phyloP scores from a whole-genome alignment of 352 stramenopile species.

The Globisporangium solare region DNA sequence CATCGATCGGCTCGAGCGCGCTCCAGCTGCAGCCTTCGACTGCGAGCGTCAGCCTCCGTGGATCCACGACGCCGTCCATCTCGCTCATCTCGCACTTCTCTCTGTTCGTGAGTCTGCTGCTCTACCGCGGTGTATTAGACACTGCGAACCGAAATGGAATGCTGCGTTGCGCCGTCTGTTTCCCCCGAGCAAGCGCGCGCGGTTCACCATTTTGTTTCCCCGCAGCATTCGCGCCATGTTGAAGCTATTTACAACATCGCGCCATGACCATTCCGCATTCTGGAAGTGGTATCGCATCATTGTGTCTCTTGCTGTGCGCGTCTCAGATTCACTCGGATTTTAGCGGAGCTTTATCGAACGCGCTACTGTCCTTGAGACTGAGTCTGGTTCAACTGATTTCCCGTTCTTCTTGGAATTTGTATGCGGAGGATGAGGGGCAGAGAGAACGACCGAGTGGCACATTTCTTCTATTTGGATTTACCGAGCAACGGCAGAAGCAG shows the following conservation, averaged over 20 bases:
- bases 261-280: too few species aligned
- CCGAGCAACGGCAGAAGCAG: too few species aligned
- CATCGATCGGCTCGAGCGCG: slow-evolving; percentile 8
- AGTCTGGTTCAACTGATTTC: slow-evolving; percentile 1
- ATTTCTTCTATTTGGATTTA: not conserved
- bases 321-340: not conserved
- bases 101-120: not conserved
- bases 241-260: too few species aligned
- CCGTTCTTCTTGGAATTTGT: not conserved
- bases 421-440: not conserved
- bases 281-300: not conserved
- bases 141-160: not conserved
- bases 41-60: not conserved
- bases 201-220: too few species aligned
- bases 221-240: too few species aligned
- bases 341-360: not conserved
- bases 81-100: not conserved
- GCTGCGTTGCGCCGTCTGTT: not conserved
- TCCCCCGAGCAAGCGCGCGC: not conserved
- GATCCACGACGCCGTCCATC: not conserved
- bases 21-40: not conserved
- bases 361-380: not conserved
- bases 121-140: not conserved
- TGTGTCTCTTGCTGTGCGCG: not conserved
- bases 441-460: not conserved